phyloP scores from a whole-genome alignment of 2,329 filamentous ascomycete species.

The Cladosporium cucumerinum region DNA sequence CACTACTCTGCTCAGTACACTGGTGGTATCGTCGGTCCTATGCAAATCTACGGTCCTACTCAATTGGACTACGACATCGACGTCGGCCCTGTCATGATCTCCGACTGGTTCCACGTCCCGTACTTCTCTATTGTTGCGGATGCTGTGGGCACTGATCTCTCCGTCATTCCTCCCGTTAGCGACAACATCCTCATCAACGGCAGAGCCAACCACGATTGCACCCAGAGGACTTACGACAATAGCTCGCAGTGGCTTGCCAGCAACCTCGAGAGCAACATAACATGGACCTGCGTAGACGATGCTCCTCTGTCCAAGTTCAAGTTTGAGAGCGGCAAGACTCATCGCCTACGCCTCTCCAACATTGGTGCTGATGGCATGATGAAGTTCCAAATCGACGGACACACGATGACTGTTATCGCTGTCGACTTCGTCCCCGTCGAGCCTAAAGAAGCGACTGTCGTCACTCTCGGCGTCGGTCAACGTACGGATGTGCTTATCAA shows the following conservation, averaged over 20 bases:
- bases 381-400: conserved; percentile 45
- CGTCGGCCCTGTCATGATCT: conserved; percentile 31
- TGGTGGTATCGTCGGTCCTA: conserved; percentile 30
- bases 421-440: conserved; percentile 43
- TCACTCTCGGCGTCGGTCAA: conserved; percentile 43
- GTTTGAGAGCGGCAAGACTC: conserved; percentile 41
- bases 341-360: conserved; percentile 44
- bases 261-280: conserved; percentile 18
- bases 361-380: conserved; percentile 40
- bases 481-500: conserved; percentile 41
- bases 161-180: conserved; percentile 23
- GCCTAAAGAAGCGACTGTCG: conserved; percentile 39
- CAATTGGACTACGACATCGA: conserved; percentile 30
- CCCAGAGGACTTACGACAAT: conserved; percentile 25
- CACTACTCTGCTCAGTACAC: conserved; percentile 36
- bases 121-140: conserved; percentile 29
- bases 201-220: conserved; percentile 31
- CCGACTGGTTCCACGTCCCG: conserved; percentile 35
- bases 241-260: conserved; percentile 20
- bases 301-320: conserved; percentile 36
- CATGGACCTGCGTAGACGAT: conserved; percentile 23
- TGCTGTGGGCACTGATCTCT: conserved; percentile 19
- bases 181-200: conserved; percentile 36
- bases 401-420: conserved; percentile 43
- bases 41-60: conserved; percentile 33